Evolutionary conservation across 441 rosid genomes (phyloP).

Genomic region (Erodium trifolium): DNA sequence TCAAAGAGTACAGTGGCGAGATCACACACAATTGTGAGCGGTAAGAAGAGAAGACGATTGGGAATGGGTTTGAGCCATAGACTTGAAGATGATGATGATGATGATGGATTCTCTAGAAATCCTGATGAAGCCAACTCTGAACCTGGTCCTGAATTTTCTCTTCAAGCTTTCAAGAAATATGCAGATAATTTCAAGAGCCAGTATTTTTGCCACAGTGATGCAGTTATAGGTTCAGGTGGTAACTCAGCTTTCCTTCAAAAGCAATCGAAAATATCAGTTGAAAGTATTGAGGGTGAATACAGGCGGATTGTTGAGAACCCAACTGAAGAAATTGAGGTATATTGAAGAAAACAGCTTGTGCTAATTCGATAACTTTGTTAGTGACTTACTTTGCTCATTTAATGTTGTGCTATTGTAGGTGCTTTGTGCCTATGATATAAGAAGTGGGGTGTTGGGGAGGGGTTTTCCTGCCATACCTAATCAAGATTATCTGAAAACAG

Average conservation of each 20-base stretch:
- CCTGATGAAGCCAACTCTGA: conserved; percentile 24
- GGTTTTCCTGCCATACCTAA: conserved; percentile 47
- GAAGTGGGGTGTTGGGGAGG: conserved; percentile 42
- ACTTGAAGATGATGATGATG: neutral
- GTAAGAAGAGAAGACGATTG: conserved; percentile 17
- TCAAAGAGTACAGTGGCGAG: neutral
- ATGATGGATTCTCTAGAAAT: conserved; percentile 16
- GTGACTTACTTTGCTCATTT: neutral
- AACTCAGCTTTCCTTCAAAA: conserved; percentile 20
- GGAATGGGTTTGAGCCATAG: conserved; percentile 20
- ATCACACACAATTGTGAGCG: conserved; percentile 15
- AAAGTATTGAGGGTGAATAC: conserved; percentile 52
- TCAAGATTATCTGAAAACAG: conserved; percentile 34
- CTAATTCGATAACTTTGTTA: neutral
- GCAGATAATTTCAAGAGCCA: conserved; percentile 40
- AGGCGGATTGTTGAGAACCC: conserved; percentile 48
- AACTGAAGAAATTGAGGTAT: conserved; percentile 50
- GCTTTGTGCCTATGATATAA: conserved; percentile 39
- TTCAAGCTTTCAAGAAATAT: conserved; percentile 40
- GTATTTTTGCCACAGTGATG: conserved; percentile 30
- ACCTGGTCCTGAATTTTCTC: conserved; percentile 35
- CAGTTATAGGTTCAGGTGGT: conserved; percentile 15
- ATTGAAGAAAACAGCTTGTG: conserved; percentile 16
- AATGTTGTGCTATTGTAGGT: conserved; percentile 34
- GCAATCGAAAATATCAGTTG: conserved; percentile 30